A percentile compares a stretch with the other conserved stretches of the same genome.
Conservation (phyloP, 2,329 filamentous ascomycete genomes). For the Scortechinia acanthostroma region DNA sequence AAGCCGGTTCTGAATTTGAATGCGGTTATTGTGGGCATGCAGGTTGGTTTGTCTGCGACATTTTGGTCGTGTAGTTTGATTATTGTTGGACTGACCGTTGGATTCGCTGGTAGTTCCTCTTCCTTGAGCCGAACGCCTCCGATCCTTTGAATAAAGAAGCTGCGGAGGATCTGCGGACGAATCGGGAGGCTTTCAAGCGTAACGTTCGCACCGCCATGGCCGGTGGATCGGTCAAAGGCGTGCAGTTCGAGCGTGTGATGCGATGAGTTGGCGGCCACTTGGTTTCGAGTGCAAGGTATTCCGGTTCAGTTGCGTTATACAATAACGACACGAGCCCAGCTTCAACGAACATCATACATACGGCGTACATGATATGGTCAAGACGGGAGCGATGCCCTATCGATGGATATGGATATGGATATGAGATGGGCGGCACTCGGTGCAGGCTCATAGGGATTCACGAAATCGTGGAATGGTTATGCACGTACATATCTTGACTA, state of each 20-base stretch:
- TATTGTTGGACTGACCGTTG: not conserved
- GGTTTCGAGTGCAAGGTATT: no score
- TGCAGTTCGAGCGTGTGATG: conserved; percentile 72
- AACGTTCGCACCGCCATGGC: conserved; percentile 81
- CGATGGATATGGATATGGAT: no score
- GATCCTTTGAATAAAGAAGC: conserved; percentile 99
- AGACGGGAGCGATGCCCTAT: no score
- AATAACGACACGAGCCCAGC: no score
- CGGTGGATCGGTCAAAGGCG: conserved; percentile 69
- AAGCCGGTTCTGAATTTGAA: conserved; percentile 96
- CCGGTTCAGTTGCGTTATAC: no score
- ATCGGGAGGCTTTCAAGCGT: conserved; percentile 81
- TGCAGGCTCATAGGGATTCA: no score
- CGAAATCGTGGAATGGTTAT: not conserved
- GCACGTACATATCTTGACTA: not conserved
- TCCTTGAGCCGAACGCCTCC: conserved; percentile 92
- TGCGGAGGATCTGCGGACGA: conserved; percentile 80
- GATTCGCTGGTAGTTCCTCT: conserved; percentile 72
- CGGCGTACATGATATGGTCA: no score
- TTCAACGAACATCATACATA: no score
- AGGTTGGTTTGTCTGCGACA: conserved; percentile 57
- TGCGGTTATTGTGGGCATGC: conserved; percentile 87
- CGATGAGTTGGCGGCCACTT: conserved; percentile 34
- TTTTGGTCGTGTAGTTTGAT: not conserved
- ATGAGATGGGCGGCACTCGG: no score